Conservation (phyloP, 192 early-diverging fungal species). For the Chytriomyces confervae region DNA sequence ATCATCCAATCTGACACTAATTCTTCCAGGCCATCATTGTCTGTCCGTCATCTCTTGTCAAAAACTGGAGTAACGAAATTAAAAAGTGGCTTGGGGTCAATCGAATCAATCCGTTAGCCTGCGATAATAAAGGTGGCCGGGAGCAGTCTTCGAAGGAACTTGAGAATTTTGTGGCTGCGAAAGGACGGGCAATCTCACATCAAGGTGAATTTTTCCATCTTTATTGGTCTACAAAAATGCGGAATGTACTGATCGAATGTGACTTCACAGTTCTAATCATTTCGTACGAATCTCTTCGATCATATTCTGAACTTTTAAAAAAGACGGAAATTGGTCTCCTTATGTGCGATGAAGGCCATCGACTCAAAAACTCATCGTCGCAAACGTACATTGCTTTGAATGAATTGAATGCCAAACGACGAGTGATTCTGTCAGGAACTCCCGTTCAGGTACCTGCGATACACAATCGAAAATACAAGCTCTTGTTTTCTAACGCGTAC, state of each 20-base stretch:
- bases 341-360: conserved; percentile 97
- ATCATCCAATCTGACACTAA: conserved; percentile 11
- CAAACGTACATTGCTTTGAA: conserved; percentile 84
- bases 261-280: conserved; percentile 82
- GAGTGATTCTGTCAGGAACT: conserved; percentile 96
- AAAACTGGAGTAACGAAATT: conserved; percentile 99
- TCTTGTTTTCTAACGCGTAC: conserved; percentile 9
- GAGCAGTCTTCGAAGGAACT: conserved; percentile 82
- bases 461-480: not conserved
- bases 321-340: conserved; percentile 88
- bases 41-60: conserved; percentile 91
- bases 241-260: not conserved
- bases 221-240: not conserved
- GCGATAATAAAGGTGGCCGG: conserved; percentile 88
- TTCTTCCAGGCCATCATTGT: conserved; percentile 76
- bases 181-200: conserved; percentile 85
- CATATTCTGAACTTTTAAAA: conserved; percentile 75
- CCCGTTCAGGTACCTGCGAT: conserved; percentile 72
- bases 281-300: conserved; percentile 94
- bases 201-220: conserved; percentile 54
- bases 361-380: conserved; percentile 90
- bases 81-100: conserved; percentile 91
- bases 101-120: conserved; percentile 82
- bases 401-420: conserved; percentile 82
- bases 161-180: conserved; percentile 78